Evolutionary conservation across 257 asterid species (phyloP), one percentile per base, ranked within the genome.

Genomic region (Ballota nigra): DNA sequence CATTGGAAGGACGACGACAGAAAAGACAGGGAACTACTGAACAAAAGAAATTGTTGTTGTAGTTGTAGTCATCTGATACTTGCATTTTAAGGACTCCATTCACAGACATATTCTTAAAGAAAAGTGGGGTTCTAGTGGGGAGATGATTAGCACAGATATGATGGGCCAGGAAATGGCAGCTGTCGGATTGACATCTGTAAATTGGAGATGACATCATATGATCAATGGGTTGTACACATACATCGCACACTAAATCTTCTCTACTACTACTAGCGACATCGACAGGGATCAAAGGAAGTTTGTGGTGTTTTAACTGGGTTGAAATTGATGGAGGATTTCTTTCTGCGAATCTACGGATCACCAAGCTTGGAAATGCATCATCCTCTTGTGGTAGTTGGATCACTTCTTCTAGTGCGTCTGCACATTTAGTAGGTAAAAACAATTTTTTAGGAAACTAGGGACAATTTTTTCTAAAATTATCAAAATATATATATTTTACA

Each of bases 321-420:
- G 19, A n/a, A 2, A 5, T 3, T 12, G 38, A 58, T 24, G 11
- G 1, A n/a, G n/a, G n/a, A 6, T 49, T 16, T 8, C 0, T 4
- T 18, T 16, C 18, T 20, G 19, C 5, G 9, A 6, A 31, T 68
- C 2, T 52, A 19, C 73, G 63, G 15, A 68, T 31, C 51, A 31
- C 34, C 52, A 4, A 19, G 38, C 22, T 33, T 34, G 73, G 73
- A 13, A 19, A 68, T 6, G 19, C 7, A 18, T 33, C 52, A 22
- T 52, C 73, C 12, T 68, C 73, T 2, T 68, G 53, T 10, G 73
- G 64, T 2, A 53, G 53, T 52, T 31, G 63, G 36, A 68, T 5
- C 2, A 53, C 9, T 20, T 40, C 47, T 2, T 10, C n/a, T 11
- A 0, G 0, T 40, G n/a, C 11, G 10, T 40, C 47, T 40, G n/a